Evolutionary conservation across 768 basidiomycete species (phyloP).

Genomic region (Hortiboletus campestris): DNA sequence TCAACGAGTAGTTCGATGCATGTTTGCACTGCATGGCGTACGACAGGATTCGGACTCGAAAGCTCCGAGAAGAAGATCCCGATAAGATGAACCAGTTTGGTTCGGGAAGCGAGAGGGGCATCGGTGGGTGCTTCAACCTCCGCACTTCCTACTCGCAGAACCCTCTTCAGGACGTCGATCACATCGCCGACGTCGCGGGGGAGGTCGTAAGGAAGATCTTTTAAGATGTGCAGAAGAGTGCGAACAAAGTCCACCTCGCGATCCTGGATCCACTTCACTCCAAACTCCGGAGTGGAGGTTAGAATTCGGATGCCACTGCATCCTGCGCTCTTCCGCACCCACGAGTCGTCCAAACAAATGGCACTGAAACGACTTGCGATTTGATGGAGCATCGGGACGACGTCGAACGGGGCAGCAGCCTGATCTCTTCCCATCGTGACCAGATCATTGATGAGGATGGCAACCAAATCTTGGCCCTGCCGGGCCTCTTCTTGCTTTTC

Average conservation of each 20-base stretch:
- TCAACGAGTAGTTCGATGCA: slow-evolving; percentile 79
- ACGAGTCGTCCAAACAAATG: slow-evolving; percentile 87
- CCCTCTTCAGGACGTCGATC: slow-evolving; percentile 66
- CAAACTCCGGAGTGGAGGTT: slow-evolving; percentile 66
- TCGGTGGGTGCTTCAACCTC: slow-evolving; percentile 48
- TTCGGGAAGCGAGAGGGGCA: slow-evolving; percentile 40
- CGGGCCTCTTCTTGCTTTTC: slow-evolving; percentile 59
- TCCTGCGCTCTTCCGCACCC: slow-evolving; percentile 88
- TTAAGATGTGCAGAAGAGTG: slow-evolving; percentile 85
- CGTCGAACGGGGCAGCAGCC: slow-evolving; percentile 50
- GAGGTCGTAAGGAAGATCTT: slow-evolving; percentile 90
- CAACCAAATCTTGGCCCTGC: slow-evolving; percentile 59
- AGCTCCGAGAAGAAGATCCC: slow-evolving; percentile 88
- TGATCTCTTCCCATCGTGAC: slow-evolving; percentile 50
- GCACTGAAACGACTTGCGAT: slow-evolving; percentile 80
- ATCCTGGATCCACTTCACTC: slow-evolving; percentile 76
- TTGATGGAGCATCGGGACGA: slow-evolving; percentile 72
- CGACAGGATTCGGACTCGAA: slow-evolving; percentile 79
- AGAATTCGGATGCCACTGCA: slow-evolving; percentile 84
- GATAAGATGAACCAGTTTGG: slow-evolving; percentile 64
- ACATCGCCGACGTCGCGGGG: slow-evolving; percentile 81
- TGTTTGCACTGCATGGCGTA: slow-evolving; percentile 79
- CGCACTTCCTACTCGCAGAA: slow-evolving; percentile 60
- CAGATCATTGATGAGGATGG: slow-evolving; percentile 64
- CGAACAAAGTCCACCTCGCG: slow-evolving; percentile 89